Conservation (phyloP, 768 basidiomycete species). For the Leucogyrophana mollusca region DNA sequence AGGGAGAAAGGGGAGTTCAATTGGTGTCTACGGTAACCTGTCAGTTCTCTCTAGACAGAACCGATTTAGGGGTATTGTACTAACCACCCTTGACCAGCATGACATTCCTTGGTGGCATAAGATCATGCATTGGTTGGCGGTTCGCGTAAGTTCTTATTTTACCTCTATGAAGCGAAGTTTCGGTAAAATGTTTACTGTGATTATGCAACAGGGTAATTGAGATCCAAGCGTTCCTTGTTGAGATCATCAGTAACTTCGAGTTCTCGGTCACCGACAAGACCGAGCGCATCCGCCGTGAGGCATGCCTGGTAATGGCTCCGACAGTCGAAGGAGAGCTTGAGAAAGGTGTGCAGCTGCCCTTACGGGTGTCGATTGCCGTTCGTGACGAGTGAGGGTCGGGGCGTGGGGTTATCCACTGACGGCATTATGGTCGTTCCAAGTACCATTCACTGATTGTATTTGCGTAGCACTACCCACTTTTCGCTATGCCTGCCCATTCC, state of each 20-base stretch:
- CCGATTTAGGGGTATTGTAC: not conserved
- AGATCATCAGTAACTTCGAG: slow-evolving; percentile 53
- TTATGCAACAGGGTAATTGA: slow-evolving; percentile 38
- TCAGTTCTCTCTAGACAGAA: slow-evolving; percentile 6
- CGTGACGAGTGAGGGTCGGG: slow-evolving; percentile 3
- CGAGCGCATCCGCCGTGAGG: slow-evolving; percentile 26
- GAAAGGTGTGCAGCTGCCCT: slow-evolving; percentile 31
- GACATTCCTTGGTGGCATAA: slow-evolving; percentile 24
- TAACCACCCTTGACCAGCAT: slow-evolving; percentile 14
- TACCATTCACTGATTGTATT: no score
- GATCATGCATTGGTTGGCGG: slow-evolving; percentile 30
- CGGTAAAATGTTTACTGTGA: not conserved
- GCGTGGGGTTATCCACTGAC: no score
- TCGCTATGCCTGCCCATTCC: no score
- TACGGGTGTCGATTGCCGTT: slow-evolving; percentile 21
- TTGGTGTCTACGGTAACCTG: slow-evolving; percentile 30
- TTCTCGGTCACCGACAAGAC: slow-evolving; percentile 35
- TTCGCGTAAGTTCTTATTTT: slow-evolving; percentile 22
- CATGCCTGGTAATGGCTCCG: slow-evolving; percentile 33
- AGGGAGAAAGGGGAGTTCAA: slow-evolving; percentile 15
- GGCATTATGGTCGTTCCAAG: no score
- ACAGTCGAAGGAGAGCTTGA: slow-evolving; percentile 30
- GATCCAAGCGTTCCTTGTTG: slow-evolving; percentile 58
- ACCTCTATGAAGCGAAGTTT: not conserved
- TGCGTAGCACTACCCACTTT: no score